Conservation (phyloP, 345 rosid species). For the Citrus australasica region DNA sequence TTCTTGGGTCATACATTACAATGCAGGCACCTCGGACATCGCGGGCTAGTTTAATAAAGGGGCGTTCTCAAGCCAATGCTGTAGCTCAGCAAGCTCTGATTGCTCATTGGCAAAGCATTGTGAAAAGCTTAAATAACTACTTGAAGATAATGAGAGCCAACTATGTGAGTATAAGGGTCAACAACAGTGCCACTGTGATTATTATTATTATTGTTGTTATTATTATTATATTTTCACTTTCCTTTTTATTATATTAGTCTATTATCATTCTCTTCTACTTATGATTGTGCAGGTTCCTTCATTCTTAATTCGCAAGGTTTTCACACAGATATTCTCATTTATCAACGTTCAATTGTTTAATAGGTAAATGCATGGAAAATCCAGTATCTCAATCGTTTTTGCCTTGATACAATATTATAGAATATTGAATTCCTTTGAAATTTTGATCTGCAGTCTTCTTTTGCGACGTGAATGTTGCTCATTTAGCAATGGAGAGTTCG, state of each 20-base stretch:
- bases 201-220: background rate
- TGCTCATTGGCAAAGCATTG: slow-evolving; percentile 97
- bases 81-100: slow-evolving; percentile 78
- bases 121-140: slow-evolving; percentile 62
- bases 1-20: slow-evolving; percentile 11
- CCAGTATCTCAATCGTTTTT: slow-evolving; percentile 17
- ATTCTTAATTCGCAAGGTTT: slow-evolving; percentile 72
- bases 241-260: background rate
- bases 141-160: slow-evolving; percentile 81
- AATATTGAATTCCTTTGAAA: background rate
- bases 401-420: background rate
- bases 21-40: slow-evolving; percentile 87
- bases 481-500: slow-evolving; percentile 93
- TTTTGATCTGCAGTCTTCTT: slow-evolving; percentile 63
- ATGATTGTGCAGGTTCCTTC: slow-evolving; percentile 67
- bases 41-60: slow-evolving; percentile 78
- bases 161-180: slow-evolving; percentile 49
- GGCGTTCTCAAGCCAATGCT: slow-evolving; percentile 85
- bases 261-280: slow-evolving; percentile 16
- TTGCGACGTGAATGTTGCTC: slow-evolving; percentile 97
- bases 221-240: background rate
- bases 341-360: slow-evolving; percentile 92
- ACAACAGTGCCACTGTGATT: background rate
- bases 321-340: slow-evolving; percentile 87
- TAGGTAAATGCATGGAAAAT: slow-evolving; percentile 49